Evolutionary conservation across 2,329 filamentous ascomycete genomes (phyloP).

Genomic region (Aspergillus quadrilineatus): DNA sequence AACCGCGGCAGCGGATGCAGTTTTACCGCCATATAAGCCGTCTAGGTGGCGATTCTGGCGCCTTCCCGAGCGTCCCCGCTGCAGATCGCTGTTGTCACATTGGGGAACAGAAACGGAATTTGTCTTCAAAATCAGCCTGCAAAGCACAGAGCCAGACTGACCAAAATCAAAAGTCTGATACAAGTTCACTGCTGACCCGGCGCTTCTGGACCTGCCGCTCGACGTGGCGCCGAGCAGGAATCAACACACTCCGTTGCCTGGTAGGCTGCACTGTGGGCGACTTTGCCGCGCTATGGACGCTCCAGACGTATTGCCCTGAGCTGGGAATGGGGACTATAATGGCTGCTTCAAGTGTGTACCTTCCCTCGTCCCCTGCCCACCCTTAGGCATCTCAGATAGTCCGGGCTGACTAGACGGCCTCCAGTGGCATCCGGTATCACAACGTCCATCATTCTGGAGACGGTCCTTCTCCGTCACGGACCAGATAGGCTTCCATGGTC

Average conservation of each 20-base stretch:
- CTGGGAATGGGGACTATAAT: conserved; percentile 52
- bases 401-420: not conserved
- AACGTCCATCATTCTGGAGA: conserved; percentile 55
- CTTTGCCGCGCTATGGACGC: conserved; percentile 56
- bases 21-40: no score
- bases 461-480: conserved; percentile 50
- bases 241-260: conserved; percentile 58
- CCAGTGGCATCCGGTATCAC: conserved; percentile 54
- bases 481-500: conserved; percentile 51
- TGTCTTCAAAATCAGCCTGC: not conserved
- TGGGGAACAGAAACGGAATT: no score
- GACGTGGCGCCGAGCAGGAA: conserved; percentile 51
- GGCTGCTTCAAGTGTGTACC: conserved; percentile 50
- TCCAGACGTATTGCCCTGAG: conserved; percentile 51
- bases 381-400: no score
- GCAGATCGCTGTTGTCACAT: no score
- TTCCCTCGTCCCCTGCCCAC: not conserved
- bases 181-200: not conserved
- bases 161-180: not conserved
- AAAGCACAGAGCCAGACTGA: not conserved
- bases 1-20: no score
- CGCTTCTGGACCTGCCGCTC: conserved; percentile 38
- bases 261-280: conserved; percentile 58
- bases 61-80: no score
- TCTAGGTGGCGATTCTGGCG: no score